Base-by-base conservation (phyloP, 2,329 filamentous ascomycete species). In the Claviceps monticola region DNA sequence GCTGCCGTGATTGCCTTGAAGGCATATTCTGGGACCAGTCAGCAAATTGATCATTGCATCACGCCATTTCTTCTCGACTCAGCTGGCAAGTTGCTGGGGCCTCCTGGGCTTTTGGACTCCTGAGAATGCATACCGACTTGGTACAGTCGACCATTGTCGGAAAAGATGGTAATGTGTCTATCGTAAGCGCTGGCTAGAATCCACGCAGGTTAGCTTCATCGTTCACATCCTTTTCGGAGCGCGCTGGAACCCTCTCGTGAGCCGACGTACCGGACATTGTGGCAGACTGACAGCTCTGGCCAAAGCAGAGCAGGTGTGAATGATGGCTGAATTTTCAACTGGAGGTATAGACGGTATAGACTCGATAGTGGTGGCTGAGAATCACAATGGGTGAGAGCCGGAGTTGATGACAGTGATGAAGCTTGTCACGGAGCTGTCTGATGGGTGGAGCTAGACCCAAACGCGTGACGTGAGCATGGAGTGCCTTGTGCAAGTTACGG, bases 1-100 rank as follows among this genome's bases (percentile, higher is more conserved):
- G 93, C 93, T 56, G 93, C 91, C 61, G 93, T 98, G 73, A 98
- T 98, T 54, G 93, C 93, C 77, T 98, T 98, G 83, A 98, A 98
- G 62, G 93, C 93, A 91, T 98, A 98, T 79, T 98, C 93, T 97
- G 68, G 61, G 13, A 50, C 41, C 52, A 19, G 51, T 50, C 44
- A 51, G 52, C 23, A 26, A 46, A 5, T 21, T 19, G 29, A 14
- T 38, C 26, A 9, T 23, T 26, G 34, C 42, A 17, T 8, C 29
- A 38, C 21, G 14, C 11, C 6, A 13, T 9, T 8, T n/a, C n/a
- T 9, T 23, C 41, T 29, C 11, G 19, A 2, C 39, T 1, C 41
- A 23, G 41, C 29, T 23, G 23, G 29, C 19, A 29, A n/a, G 17
- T 21, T 3, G 17, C 8, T 26, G 37, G n/a, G 5, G 23, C 8